Conservation (phyloP, 1,139 yeast genomes). For the Sporopachydermia cereana region DNA sequence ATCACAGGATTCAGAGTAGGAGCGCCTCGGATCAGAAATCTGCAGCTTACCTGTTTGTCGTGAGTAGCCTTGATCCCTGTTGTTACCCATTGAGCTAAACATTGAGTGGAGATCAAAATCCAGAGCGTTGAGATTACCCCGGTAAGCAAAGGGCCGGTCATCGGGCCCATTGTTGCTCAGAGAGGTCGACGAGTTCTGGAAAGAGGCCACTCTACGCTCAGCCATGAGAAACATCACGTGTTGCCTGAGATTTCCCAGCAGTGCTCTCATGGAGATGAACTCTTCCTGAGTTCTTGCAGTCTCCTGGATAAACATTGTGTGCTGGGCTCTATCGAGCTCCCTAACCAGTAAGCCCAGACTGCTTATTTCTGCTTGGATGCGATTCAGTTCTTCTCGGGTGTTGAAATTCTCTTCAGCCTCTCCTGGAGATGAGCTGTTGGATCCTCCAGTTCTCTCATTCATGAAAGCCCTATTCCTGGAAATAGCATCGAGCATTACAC, state of each 20-base stretch:
- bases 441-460: background rate
- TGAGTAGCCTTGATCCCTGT: background rate
- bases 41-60: conserved; percentile 6
- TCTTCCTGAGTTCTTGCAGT: conserved; percentile 24
- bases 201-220: conserved; percentile 18
- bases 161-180: background rate
- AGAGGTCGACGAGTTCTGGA: conserved; percentile 4
- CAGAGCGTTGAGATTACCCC: background rate
- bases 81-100: conserved; percentile 1
- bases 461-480: background rate
- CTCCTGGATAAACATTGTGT: conserved; percentile 25
- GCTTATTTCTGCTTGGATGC: conserved; percentile 24
- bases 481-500: conserved; percentile 3
- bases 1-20: no score
- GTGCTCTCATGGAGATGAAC: conserved; percentile 21
- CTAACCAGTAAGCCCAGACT: conserved; percentile 19
- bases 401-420: conserved; percentile 20
- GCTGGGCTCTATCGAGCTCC: conserved; percentile 25
- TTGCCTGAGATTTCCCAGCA: conserved; percentile 24
- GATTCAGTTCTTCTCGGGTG: conserved; percentile 25
- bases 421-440: conserved; percentile 5
- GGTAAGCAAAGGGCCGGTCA: background rate
- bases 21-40: no score
- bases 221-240: conserved; percentile 24
- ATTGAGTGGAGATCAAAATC: conserved; percentile 1